Evolutionary conservation across 306 rosid species (phyloP), one percentile per base, ranked within the genome.

Genomic region (Vigna mungo): DNA sequence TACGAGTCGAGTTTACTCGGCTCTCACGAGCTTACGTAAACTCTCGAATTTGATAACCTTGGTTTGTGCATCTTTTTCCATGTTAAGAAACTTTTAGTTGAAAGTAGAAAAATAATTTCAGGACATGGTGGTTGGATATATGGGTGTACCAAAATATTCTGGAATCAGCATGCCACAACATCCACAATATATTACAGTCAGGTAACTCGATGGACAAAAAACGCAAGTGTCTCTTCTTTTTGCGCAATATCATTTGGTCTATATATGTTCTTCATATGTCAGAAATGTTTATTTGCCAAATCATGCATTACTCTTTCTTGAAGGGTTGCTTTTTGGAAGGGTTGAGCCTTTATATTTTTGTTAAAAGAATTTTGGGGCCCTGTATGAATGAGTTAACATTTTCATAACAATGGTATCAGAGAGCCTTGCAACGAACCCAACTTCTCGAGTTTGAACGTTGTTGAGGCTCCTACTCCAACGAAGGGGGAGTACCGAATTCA

Each of bases 81-180:
- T 78, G 37, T 1, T 47, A 60, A 74, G 82, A 68, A 68, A 53
- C 17, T 34, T 71, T 71, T 23, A 32, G 46, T 44, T 15, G 17
- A 47, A 43, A 51, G 34, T 54, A n/a, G 14, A 58, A 51, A 60
- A 17, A 15, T 15, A 34, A 27, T 77, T 68, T 77, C 87, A 94
- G 98, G 98, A 94, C 76, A 81, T 94, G 39, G 98, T 94, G 25
- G 95, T 94, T 74, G 98, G 98, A 77, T 92, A 94, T 77, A 94
- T 94, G 98, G 97, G 98, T 2, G 98, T 94, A 70, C 98, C 98
- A 18, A 94, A 94, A 82, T 94, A 90, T 85, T 82, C 96, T 21
- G 97, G 96, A 83, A 61, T 90, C 80, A 87, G 96, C 88, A 94
- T 94, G 98, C 84, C 95, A 25, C 96, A 90, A 82, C 98, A 94